phyloP scores from a whole-genome alignment of 495 filamentous ascomycete species.

The Penicillium cataractarum region DNA sequence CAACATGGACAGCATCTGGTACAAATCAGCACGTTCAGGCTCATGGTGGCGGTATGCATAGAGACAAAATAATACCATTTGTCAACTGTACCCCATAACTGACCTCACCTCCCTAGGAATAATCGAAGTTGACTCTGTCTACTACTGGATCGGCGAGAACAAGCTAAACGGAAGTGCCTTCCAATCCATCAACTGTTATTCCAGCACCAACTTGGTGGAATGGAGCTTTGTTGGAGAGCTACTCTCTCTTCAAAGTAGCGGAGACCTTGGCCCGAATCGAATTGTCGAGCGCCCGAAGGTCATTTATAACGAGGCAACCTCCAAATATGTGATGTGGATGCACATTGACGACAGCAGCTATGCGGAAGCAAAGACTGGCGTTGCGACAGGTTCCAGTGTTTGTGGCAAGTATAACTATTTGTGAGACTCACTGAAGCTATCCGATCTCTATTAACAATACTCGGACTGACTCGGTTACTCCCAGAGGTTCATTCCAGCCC shows the following conservation, averaged over 20 bases:
- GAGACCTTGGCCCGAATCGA: slow-evolving; percentile 63
- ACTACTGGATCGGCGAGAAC: slow-evolving; percentile 70
- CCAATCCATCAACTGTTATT: slow-evolving; percentile 61
- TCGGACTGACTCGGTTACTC: not conserved
- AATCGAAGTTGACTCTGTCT: slow-evolving; percentile 55
- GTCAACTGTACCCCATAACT: not conserved
- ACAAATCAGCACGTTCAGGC: slow-evolving; percentile 59
- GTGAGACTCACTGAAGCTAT: not conserved
- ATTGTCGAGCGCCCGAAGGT: slow-evolving; percentile 70
- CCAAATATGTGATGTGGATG: slow-evolving; percentile 63
- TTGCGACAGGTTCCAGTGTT: slow-evolving; percentile 59
- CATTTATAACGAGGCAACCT: slow-evolving; percentile 57
- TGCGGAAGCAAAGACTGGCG: slow-evolving; percentile 64
- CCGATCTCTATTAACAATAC: not conserved
- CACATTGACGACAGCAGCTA: slow-evolving; percentile 67
- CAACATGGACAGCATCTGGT: not conserved
- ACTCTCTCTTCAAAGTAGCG: slow-evolving; percentile 50
- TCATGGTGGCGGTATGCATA: slow-evolving; percentile 49
- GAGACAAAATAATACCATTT: not conserved
- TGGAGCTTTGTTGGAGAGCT: slow-evolving; percentile 63
- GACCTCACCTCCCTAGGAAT: not conserved
- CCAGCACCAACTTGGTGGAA: slow-evolving; percentile 57
- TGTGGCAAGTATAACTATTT: slow-evolving; percentile 56
- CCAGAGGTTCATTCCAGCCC: slow-evolving; percentile 36
- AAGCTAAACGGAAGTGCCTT: slow-evolving; percentile 61